Base-by-base conservation (phyloP, 1,284 basidiomycete genomes). In the Heterobasidion annosum region DNA sequence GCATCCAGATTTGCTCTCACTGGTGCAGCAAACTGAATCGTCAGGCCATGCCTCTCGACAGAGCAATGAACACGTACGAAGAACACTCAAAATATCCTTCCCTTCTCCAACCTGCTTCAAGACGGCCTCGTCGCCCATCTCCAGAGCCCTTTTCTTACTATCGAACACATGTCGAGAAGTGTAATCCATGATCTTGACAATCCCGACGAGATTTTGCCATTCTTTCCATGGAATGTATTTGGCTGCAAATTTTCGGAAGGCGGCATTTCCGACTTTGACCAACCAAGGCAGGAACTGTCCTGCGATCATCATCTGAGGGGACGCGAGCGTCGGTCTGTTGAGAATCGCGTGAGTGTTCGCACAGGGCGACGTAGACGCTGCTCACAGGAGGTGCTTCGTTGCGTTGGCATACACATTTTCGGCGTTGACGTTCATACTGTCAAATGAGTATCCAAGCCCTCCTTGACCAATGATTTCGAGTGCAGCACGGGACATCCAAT, bases 21-120 rank as follows among this genome's bases (percentile, higher is more conserved):
- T 59, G 12, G 18, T 10, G n/a, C 25, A 25, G 25, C 25, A 25
- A 25, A 25, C 4, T 25, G 12, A 10, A 15, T 37, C 18, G 33
- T 43, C 13, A 55, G 42, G 16, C 34, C 10, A 2, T 13, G 53
- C 35, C 5, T 2, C 50, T 16, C n/a, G 32, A 25, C 18, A 40
- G 8, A 45, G 51, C 42, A 13, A 51, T n/a, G 18, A 13, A 34
- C 12, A 65, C 71, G 25, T 58, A 74, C 75, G 65, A 13, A 79
- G 60, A 51, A 73, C 68, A 54, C 73, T 78, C 53, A 80, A 67
- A 46, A 79, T 70, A 62, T 79, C 76, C 50, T 73, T 75, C 16
- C 70, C 73, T 37, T 60, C 61, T 1, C 67, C 70, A 35, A 72
- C 58, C 50, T 73, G 69, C 8, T 61, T 55, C 8, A 57, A 47